A percentile compares a stretch with the other conserved stretches of the same genome.
These are phyloP conservation scores for Besnoitia besnoiti DNA, from an alignment of 169 alveolate species.

Conservation along the genomic window DNA sequence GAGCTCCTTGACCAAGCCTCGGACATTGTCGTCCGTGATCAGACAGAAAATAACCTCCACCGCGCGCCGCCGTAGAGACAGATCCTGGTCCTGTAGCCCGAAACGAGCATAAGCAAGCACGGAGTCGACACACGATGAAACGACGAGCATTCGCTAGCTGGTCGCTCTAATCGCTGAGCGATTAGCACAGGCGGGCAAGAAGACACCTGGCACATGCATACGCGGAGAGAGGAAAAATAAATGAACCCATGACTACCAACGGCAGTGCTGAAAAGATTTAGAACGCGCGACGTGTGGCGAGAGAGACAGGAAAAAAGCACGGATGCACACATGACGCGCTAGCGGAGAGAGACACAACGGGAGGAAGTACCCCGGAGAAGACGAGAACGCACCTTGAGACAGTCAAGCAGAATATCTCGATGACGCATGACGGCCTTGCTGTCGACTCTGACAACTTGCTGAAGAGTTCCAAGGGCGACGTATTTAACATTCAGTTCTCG, in stretches of 20 bases:
- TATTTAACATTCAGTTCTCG: conserved; percentile 92
- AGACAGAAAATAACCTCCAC: conserved; percentile 94
- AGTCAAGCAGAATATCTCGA: conserved; percentile 86
- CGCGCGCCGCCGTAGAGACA: conserved; percentile 95
- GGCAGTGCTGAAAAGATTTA: not conserved
- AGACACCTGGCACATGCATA: too few species aligned
- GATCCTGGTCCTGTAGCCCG: conserved; percentile 95
- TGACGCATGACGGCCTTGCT: conserved; percentile 89
- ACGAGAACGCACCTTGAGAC: conserved; percentile 68
- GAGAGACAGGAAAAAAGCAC: not conserved
- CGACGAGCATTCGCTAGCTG: too few species aligned
- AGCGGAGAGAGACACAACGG: not conserved
- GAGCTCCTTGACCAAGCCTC: conserved; percentile 58
- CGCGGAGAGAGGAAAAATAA: conserved; percentile 50
- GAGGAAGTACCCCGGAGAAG: not conserved
- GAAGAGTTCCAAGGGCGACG: conserved; percentile 88
- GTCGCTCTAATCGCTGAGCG: too few species aligned
- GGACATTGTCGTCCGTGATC: conserved; percentile 85
- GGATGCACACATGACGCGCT: conserved; percentile 38
- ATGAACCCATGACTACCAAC: not conserved
- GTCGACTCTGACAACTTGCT: conserved; percentile 91
- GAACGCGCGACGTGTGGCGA: not conserved
- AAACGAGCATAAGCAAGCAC: too few species aligned
- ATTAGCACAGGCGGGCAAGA: too few species aligned
- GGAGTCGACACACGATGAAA: too few species aligned